Evolutionary conservation across 2,329 filamentous ascomycete genomes (phyloP).

Genomic region (Stagonosporopsis vannaccii): DNA sequence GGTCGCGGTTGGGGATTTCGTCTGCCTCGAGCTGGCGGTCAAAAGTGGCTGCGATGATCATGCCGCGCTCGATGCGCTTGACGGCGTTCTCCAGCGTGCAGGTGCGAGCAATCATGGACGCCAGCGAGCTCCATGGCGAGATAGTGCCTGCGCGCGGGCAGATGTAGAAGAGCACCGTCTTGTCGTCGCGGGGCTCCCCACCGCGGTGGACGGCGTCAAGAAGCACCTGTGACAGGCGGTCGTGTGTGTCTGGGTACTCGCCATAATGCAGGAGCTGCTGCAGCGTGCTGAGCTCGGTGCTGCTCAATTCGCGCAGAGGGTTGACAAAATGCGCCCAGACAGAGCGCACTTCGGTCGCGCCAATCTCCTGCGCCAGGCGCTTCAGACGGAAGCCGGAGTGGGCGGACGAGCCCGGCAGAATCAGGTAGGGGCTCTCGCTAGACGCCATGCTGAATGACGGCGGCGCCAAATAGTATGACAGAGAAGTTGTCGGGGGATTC

Average conservation of each 20-base stretch:
- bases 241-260: slow-evolving; percentile 56
- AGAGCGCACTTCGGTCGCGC: slow-evolving; percentile 57
- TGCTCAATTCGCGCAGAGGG: slow-evolving; percentile 48
- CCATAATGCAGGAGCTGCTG: slow-evolving; percentile 69
- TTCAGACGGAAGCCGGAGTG: slow-evolving; percentile 61
- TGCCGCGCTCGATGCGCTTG: slow-evolving; percentile 84
- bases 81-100: slow-evolving; percentile 78
- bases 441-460: slow-evolving; percentile 38
- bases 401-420: slow-evolving; percentile 62
- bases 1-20: slow-evolving; percentile 68
- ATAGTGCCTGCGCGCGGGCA: slow-evolving; percentile 81
- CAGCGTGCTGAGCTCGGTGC: slow-evolving; percentile 59
- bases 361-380: slow-evolving; percentile 55
- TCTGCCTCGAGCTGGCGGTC: slow-evolving; percentile 60
- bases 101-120: slow-evolving; percentile 90
- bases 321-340: slow-evolving; percentile 61
- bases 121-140: slow-evolving; percentile 97
- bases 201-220: slow-evolving; percentile 58
- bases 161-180: slow-evolving; percentile 71
- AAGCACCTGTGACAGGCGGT: slow-evolving; percentile 54
- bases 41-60: slow-evolving; percentile 74
- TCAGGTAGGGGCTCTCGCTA: slow-evolving; percentile 49
- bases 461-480: slow-evolving; percentile 21
- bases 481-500: slow-evolving; percentile 22
- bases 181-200: slow-evolving; percentile 58